Conservation (phyloP, 805 yeast species). For the Priceomyces fermenticarens region DNA sequence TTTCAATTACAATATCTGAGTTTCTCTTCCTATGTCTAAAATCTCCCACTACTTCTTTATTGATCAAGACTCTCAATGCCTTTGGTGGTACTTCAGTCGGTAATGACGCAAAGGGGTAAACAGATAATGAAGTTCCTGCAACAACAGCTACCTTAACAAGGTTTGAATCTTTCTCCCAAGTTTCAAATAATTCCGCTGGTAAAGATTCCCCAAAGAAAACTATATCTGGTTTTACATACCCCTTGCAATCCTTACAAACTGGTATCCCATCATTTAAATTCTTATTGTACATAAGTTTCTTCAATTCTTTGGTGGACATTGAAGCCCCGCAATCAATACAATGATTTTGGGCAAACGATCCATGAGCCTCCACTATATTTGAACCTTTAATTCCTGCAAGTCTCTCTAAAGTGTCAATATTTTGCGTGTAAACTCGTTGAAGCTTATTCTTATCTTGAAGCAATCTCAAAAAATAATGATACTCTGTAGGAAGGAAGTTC, state of each 20-base stretch:
- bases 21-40: slow-evolving; percentile 48
- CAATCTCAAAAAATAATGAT: slow-evolving; percentile 69
- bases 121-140: slow-evolving; percentile 90
- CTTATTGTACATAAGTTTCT: slow-evolving; percentile 29
- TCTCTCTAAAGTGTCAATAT: slow-evolving; percentile 88
- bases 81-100: slow-evolving; percentile 56
- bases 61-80: slow-evolving; percentile 62
- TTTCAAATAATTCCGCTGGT: slow-evolving; percentile 65
- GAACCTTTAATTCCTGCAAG: slow-evolving; percentile 71
- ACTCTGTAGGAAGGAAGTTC: slow-evolving; percentile 75
- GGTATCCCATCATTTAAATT: slow-evolving; percentile 42
- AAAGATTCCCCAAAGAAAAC: slow-evolving; percentile 91
- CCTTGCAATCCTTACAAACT: slow-evolving; percentile 61
- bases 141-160: slow-evolving; percentile 71
- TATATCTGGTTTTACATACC: slow-evolving; percentile 87
- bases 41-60: slow-evolving; percentile 76
- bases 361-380: slow-evolving; percentile 86
- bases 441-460: slow-evolving; percentile 62
- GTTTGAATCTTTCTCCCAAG: slow-evolving; percentile 58
- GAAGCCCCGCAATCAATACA: slow-evolving; percentile 71
- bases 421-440: slow-evolving; percentile 81
- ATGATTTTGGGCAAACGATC: slow-evolving; percentile 82
- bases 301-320: slow-evolving; percentile 48
- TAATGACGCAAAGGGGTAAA: slow-evolving; percentile 83
- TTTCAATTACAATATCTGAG: slow-evolving; percentile 58